Evolutionary conservation across 208 protist species (phyloP), one percentile per base, ranked within the genome.

Genomic region (Blastocrithidia nonstop): DNA sequence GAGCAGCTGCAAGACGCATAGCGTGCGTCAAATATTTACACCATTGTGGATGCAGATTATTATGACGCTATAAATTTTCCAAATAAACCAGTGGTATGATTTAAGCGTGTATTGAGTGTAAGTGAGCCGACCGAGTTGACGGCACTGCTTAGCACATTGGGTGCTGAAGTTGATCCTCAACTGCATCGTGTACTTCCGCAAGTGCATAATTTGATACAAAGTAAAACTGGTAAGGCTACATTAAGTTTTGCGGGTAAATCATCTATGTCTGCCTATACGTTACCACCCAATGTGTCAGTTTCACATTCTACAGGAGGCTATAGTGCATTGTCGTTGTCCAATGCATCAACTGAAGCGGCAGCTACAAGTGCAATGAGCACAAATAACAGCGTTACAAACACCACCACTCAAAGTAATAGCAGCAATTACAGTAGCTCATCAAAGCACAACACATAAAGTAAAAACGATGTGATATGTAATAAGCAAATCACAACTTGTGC

Each of bases 71-170:
- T 84, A 26, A 24, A 64, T 9, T 19, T 29, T 7, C 25, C 38
- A 21, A 61, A 72, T 23, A 53, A 63, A 20, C 63, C 82, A 47
- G 50, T 45, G 21, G 50, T 93, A 8, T 89, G 79, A 75, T 69
- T 93, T 37, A 93, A 93, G 62, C 72, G 77, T 6, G 45, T 47
- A 6, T 53, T 93, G 25, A 50, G 43, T 16, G 61, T 93, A 40
- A 53, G 58, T 27, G 54, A 57, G 46, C 45, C 69, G 33, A 87
- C 75, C 5, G 45, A 27, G 15, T 24, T 79, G 23, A 82, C 77
- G 23, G 45, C 84, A 27, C 48, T 76, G 20, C 50, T n/a, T n/a
- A n/a, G n/a, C n/a, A n/a, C n/a, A n/a, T n/a, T n/a, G n/a, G n/a
- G n/a, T n/a, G n/a, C n/a, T n/a, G n/a, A n/a, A n/a, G n/a, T n/a